Conservation (phyloP, 768 basidiomycete species). For the Tylopilus balloui region DNA sequence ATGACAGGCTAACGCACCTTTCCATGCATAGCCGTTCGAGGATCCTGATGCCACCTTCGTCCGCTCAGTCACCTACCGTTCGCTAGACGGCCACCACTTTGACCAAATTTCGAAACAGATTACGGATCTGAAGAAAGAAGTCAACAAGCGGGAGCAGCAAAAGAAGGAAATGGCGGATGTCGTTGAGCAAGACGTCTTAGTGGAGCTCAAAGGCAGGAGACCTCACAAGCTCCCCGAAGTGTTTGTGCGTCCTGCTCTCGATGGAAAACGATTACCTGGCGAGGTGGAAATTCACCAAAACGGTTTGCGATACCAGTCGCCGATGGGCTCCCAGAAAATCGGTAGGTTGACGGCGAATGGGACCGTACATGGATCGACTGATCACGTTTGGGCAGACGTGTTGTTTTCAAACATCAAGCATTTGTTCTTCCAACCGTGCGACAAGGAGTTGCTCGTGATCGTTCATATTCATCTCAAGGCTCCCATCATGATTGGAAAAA, state of each 20-base stretch:
- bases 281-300: constrained; percentile 98
- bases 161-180: constrained; percentile 99
- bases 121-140: constrained; percentile 92
- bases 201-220: constrained; percentile 84
- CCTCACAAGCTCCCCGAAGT: constrained; percentile 87
- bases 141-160: constrained; percentile 95
- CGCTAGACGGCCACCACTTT: constrained; percentile 84
- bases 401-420: constrained; percentile 98
- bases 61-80: constrained; percentile 91
- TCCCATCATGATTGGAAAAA: constrained; percentile 98
- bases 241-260: constrained; percentile 88
- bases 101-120: constrained; percentile 88
- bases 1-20: constrained; percentile 4
- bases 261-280: constrained; percentile 93
- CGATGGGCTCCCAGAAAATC: constrained; percentile 83
- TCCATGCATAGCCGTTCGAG: constrained; percentile 72
- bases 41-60: constrained; percentile 96
- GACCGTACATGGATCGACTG: background rate
- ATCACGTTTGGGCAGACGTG: constrained; percentile 54
- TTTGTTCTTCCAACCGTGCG: constrained; percentile 98
- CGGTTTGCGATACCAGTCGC: constrained; percentile 88
- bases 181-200: constrained; percentile 85
- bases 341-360: constrained; percentile 45
- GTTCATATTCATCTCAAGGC: constrained; percentile 90
- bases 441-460: constrained; percentile 90